phyloP scores from a whole-genome alignment of 1,284 basidiomycete genomes.

The Trichosporon sp. region DNA sequence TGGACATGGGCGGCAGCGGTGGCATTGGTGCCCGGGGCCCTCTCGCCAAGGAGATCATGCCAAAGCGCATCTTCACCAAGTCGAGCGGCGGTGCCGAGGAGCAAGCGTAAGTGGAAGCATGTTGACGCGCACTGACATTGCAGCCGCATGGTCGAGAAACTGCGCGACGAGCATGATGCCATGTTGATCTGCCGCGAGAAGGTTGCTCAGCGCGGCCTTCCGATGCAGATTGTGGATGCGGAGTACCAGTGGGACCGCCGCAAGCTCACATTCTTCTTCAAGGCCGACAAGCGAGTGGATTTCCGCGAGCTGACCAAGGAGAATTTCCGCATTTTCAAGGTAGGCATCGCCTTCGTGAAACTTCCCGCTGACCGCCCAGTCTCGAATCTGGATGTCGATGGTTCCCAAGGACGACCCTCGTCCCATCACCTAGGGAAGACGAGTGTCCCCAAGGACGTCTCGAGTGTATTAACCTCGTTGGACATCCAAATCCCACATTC shows the following conservation, averaged over 20 bases:
- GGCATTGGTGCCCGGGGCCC: slow-evolving; percentile 36
- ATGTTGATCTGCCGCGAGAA: slow-evolving; percentile 85
- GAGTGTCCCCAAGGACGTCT: background rate
- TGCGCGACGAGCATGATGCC: slow-evolving; percentile 87
- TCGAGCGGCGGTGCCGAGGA: slow-evolving; percentile 67
- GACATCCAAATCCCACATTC: background rate
- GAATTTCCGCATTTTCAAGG: slow-evolving; percentile 48
- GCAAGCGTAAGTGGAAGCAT: slow-evolving; percentile 60
- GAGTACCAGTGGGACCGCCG: slow-evolving; percentile 99
- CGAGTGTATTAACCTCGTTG: no score
- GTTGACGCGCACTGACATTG: background rate
- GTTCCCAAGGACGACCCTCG: slow-evolving; percentile 38
- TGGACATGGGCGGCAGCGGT: slow-evolving; percentile 32
- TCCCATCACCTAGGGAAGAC: background rate
- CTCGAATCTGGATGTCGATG: slow-evolving; percentile 47
- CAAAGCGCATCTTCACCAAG: slow-evolving; percentile 94
- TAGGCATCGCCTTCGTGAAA: slow-evolving; percentile 5
- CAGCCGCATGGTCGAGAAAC: slow-evolving; percentile 70
- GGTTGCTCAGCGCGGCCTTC: slow-evolving; percentile 83
- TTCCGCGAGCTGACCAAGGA: slow-evolving; percentile 74
- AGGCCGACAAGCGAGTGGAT: slow-evolving; percentile 92
- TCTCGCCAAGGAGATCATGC: slow-evolving; percentile 75
- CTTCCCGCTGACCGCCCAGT: slow-evolving; percentile 19
- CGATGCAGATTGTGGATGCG: slow-evolving; percentile 96
- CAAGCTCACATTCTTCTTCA: slow-evolving; percentile 96